Base-by-base conservation (phyloP, 345 rosid genomes). In the Salix arbutifolia region DNA sequence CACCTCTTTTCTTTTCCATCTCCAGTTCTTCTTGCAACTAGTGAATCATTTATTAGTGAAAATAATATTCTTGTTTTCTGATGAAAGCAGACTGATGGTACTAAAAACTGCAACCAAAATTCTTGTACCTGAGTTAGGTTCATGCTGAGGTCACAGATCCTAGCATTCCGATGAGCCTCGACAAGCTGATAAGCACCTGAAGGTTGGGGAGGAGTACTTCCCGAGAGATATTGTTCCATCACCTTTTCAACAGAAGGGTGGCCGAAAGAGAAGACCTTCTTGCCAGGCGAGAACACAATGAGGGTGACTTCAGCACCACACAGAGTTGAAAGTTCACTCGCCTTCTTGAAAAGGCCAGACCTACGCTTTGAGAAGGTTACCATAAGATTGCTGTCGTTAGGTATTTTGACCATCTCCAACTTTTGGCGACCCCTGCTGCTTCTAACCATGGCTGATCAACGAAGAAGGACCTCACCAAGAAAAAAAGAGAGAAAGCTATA, bases 131-230 rank as follows among this genome's bases (percentile, higher is more conserved):
- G 83, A 77, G 76, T 71, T 12, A 71, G 76, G 21, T 66, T 65
- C 42, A 38, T 38, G 74, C 89, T 92, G 60, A 89, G 92, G 16
- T 89, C 84, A 1, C 76, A 80, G 31, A 86, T 60, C 42, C 78
- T 60, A 4, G 82, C 86, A 19, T 84, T 83, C 18, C 87, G 85
- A 67, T 73, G 89, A 44, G 84, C 87, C 74, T 88, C 87, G 8
- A 87, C 14, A 69, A 88, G 81, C 69, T 83, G 85, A 42, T 38
- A 25, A 31, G 84, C 42, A 17, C 75, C 82, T 0, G 86, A 75
- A n/a, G 67, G 37, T 1, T 44, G 78, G 1, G 77, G 78, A 1
- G 77, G 72, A 23, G 81, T 33, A 30, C 73, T 69, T n/a, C 79
- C 68, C 10, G 74, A 66, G 19, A 84, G 73, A 69, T 66, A 81